These are phyloP conservation scores for Xanthoconium purpureum DNA, from an alignment of 768 basidiomycete species.

Conservation along the genomic window DNA sequence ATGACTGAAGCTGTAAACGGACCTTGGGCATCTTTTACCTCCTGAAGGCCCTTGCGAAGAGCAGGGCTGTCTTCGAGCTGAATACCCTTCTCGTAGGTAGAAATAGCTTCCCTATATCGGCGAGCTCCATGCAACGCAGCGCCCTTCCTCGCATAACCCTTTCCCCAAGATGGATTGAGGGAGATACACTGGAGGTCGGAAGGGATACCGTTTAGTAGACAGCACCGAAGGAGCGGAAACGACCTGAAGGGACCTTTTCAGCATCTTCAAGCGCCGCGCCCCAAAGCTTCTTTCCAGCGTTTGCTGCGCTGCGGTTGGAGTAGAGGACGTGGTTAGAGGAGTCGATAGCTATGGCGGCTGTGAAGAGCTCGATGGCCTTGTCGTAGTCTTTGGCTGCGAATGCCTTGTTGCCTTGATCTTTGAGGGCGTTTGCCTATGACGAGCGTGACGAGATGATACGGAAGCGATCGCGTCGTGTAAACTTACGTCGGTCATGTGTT, in stretches of 20 bases:
- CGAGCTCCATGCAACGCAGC: constrained; percentile 86
- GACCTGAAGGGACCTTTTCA: constrained; percentile 61
- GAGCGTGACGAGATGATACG: constrained; percentile 19
- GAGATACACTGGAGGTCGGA: constrained; percentile 59
- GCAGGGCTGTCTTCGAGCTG: constrained; percentile 80
- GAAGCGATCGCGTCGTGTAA: not conserved
- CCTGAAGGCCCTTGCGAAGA: constrained; percentile 82
- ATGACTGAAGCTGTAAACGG: constrained; percentile 6
- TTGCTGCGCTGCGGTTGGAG: constrained; percentile 90
- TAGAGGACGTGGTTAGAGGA: constrained; percentile 83
- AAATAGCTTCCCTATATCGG: constrained; percentile 79
- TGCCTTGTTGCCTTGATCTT: constrained; percentile 93
- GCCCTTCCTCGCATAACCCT: constrained; percentile 89
- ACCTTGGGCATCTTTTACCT: constrained; percentile 86
- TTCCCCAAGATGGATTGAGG: constrained; percentile 79
- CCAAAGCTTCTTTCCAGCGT: constrained; percentile 82
- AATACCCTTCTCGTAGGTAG: constrained; percentile 78
- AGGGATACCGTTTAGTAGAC: constrained; percentile 1
- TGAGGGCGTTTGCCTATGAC: constrained; percentile 56
- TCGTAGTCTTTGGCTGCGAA: constrained; percentile 92
- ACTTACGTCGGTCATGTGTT: constrained; percentile 38
- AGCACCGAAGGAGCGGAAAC: not conserved
- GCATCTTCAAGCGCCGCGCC: constrained; percentile 79
- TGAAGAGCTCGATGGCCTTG: constrained; percentile 79
- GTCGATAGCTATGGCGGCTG: constrained; percentile 81